Evolutionary conservation across 805 yeast species (phyloP), one percentile per base, ranked within the genome.

Genomic region (Saturnispora kantuleensis): DNA sequence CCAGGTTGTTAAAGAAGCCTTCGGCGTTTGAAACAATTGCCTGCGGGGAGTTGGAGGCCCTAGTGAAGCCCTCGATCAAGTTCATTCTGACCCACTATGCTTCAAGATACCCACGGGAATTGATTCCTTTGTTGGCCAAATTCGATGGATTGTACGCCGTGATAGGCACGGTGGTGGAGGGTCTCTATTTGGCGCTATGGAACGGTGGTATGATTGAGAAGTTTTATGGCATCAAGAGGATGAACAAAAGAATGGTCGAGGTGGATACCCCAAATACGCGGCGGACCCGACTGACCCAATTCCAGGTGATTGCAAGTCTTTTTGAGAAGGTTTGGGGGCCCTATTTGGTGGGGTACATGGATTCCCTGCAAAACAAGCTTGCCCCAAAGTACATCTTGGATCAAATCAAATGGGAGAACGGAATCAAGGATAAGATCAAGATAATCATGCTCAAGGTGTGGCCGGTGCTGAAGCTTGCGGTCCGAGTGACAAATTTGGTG

Each of bases 21-120:
- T 88, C 97, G 0, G 67, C 90, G 2, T 90, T 89, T 61, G 98
- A 90, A 67, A 73, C 90, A 41, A 67, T 87, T 10, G 86, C 96
- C 0, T 76, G 95, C 0, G 72, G 74, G 47, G 95, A 90, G 63
- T 71, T 90, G 21, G 86, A 85, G 47, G 67, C 73, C 2, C 69
- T 90, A 46, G 65, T 90, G 31, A 79, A 95, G 0, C 96, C 96
- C 0, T 84, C 96, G 0, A 59, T 88, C 16, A 65, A 95, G 45
- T 89, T 80, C 61, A 70, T 90, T 9, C 62, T 90, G 13, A 85
- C 85, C 5, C 86, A 86, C 56, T 85, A 84, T 60, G 83, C 96
- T 1, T 79, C 79, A 49, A 69, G 77, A 50, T 77, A 83, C 57
- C 98, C 98, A 2, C 71, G 79, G 31, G 71, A 76, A 49, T 65